phyloP scores from a whole-genome alignment of 768 basidiomycete species.

The Russula dissimulans region DNA sequence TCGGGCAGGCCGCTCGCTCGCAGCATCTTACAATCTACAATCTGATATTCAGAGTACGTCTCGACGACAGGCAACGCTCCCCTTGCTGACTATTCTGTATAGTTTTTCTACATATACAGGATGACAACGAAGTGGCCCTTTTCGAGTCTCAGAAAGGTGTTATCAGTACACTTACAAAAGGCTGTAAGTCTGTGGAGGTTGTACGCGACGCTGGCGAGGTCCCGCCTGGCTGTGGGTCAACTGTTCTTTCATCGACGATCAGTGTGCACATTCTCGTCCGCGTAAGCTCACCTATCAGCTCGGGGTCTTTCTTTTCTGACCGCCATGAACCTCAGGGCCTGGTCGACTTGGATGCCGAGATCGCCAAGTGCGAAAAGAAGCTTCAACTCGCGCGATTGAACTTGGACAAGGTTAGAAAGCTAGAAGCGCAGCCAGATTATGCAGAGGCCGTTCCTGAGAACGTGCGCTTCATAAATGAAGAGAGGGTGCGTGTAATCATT shows the following conservation, averaged over 20 bases:
- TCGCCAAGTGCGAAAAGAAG: constrained; percentile 87
- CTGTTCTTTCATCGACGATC: constrained; percentile 65
- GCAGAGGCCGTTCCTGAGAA: constrained; percentile 68
- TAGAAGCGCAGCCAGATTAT: constrained; percentile 68
- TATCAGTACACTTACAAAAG: constrained; percentile 78
- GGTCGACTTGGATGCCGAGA: constrained; percentile 81
- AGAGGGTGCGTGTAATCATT: constrained; percentile 51
- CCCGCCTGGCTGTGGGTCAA: constrained; percentile 81
- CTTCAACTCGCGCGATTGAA: constrained; percentile 59
- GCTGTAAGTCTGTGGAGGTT: constrained; percentile 68
- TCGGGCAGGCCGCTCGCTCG: constrained; percentile 72
- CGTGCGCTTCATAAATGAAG: constrained; percentile 64
- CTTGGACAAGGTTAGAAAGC: constrained; percentile 68
- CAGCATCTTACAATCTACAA: constrained; percentile 84
- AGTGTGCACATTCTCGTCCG: constrained; percentile 79
- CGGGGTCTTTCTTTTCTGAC: neutral
- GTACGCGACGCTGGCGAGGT: constrained; percentile 57
- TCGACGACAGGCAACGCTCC: neutral
- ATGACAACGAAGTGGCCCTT: constrained; percentile 50
- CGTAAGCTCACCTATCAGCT: constrained; percentile 35
- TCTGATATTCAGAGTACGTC: constrained; percentile 69
- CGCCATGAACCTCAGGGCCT: constrained; percentile 50
- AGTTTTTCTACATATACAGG: constrained; percentile 76
- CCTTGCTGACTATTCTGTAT: neutral
- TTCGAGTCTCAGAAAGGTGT: constrained; percentile 68